Base-by-base conservation (phyloP, 169 alveolate species). In the Cryptosporidium sp. region DNA sequence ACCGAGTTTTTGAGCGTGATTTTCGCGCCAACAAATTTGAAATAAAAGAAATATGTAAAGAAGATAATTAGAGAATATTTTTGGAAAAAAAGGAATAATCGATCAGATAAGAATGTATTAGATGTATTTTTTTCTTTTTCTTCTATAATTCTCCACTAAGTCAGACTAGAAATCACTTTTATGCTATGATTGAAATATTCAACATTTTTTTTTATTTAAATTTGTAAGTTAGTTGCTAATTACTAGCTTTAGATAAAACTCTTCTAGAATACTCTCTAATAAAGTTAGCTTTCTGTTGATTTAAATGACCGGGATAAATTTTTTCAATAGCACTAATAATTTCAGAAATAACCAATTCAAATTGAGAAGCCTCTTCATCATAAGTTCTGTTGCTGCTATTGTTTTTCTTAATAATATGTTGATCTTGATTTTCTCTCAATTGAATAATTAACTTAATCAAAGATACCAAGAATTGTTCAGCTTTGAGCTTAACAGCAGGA, bases 241-340 rank as follows among this genome's bases (percentile, higher is more conserved):
- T 41, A 9, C 6, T 41, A 41, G 48, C 62, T 35, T 55, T 71
- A 52, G 70, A 23, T 5, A 71, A 69, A n/a, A 71, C 85, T n/a
- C 85, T 71, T 35, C 70, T 71, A n/a, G 85, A 26, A 21, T 71
- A 71, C 26, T 71, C 85, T 33, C 16, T 29, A n/a, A 51, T 33
- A 39, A 71, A 71, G 33, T 16, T 23, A 2, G 35, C 26, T 33
- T 45, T 23, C 18, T 80, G 55, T 26, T 43, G 33, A 14, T 29
- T 80, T 43, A 41, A 18, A 12, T 21, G 52, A 9, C 29, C 31
- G 14, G 68, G 80, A 26, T 80, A 43, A n/a, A 39, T 39, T 5
- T 23, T 43, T 7, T 48, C 35, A 16, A 65, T 31, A 10, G 26
- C 35, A 26, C 10, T n/a, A 31, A 61, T 23, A 23, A 35, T 7